Evolutionary conservation across 345 rosid genomes (phyloP).

Genomic region (Heritiera fomes): DNA sequence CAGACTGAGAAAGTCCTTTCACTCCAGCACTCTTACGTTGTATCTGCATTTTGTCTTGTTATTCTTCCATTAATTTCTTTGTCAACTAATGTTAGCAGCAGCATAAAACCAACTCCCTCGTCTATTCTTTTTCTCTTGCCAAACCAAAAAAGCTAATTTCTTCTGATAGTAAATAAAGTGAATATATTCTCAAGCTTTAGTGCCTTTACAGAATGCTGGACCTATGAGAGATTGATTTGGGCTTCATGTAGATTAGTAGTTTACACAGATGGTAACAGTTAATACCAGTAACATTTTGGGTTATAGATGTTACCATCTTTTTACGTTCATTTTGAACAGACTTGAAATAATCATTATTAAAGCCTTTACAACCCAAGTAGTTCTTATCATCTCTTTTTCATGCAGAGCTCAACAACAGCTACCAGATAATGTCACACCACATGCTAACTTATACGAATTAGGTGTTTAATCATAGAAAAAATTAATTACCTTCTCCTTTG

Average conservation of each 20-base stretch:
- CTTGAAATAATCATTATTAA: background rate
- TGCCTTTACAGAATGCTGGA: background rate
- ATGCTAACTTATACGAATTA: background rate
- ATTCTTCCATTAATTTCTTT: background rate
- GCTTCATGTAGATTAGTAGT: background rate
- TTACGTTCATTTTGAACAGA: too few species aligned
- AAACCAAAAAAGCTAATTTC: background rate
- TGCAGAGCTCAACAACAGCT: background rate
- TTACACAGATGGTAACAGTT: too few species aligned
- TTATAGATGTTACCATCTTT: too few species aligned
- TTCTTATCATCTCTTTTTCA: background rate
- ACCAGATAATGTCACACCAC: background rate
- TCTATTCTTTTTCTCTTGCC: background rate
- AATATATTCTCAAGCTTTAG: too few species aligned
- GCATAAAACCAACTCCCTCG: background rate
- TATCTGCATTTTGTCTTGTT: background rate
- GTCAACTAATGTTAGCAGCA: background rate
- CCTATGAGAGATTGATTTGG: background rate
- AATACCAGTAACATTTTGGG: too few species aligned
- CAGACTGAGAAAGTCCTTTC: too few species aligned
- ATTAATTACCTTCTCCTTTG: constrained; percentile 64
- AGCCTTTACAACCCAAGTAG: background rate
- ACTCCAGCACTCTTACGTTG: background rate
- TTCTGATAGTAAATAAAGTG: background rate
- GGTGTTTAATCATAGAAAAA: constrained; percentile 2